Percentiles rank a stretch among this genome's conserved stretches.
Evolutionary conservation across 306 rosid genomes (phyloP).

Genomic region (Acacia crassicarpa): DNA sequence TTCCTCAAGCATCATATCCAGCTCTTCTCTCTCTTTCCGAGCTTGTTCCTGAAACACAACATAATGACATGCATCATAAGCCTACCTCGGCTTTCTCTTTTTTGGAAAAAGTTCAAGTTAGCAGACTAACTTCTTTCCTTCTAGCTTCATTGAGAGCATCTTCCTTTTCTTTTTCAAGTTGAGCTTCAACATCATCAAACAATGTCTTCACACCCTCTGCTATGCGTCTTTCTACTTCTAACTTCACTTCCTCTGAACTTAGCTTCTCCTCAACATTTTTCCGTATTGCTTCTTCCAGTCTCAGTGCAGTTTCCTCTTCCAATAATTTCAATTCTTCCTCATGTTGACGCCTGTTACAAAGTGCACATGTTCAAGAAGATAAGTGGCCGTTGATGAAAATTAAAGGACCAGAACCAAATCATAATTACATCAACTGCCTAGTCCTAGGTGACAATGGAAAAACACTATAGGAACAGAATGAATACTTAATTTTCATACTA

Average conservation of each 20-base stretch:
- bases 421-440: not conserved
- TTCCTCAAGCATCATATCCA: conserved; percentile 93
- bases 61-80: conserved; percentile 10
- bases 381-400: not conserved
- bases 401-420: not conserved
- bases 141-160: conserved; percentile 80
- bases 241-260: conserved; percentile 59
- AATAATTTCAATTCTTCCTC: conserved; percentile 72
- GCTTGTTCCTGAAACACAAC: conserved; percentile 65
- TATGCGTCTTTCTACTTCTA: conserved; percentile 62
- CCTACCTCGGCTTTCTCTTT: not conserved
- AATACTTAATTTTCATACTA: not conserved
- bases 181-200: conserved; percentile 72
- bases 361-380: conserved; percentile 26
- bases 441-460: not conserved
- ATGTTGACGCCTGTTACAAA: conserved; percentile 58
- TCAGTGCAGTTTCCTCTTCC: conserved; percentile 81
- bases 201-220: conserved; percentile 77
- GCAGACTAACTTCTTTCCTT: conserved; percentile 72
- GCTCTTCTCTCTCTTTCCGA: conserved; percentile 84
- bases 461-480: not conserved
- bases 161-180: conserved; percentile 88
- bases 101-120: not conserved
- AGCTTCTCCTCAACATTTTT: conserved; percentile 77
- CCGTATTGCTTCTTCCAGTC: conserved; percentile 78